These are phyloP conservation scores for Cryoendolithus antarcticus DNA, from an alignment of 2,329 filamentous ascomycete genomes.

Conservation along the genomic window DNA sequence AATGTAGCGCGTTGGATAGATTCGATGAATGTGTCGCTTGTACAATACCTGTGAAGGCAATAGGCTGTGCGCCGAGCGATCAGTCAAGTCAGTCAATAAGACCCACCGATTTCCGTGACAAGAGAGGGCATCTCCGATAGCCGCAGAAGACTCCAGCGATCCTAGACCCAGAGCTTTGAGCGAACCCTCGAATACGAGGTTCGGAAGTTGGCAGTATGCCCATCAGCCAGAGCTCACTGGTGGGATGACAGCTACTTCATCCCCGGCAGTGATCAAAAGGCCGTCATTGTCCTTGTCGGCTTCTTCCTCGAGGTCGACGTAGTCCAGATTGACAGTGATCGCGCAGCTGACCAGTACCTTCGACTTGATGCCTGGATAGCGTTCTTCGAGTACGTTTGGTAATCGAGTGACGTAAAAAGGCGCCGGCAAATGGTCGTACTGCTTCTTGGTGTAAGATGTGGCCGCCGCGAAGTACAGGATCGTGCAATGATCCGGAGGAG, in stretches of 20 bases:
- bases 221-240: slow-evolving; percentile 71
- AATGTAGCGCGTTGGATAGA: too few relatives aligned
- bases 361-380: slow-evolving; percentile 55
- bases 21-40: too few relatives aligned
- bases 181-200: too few relatives aligned
- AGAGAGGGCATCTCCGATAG: too few relatives aligned
- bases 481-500: slow-evolving; percentile 56
- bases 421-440: slow-evolving; percentile 52
- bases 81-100: too few relatives aligned
- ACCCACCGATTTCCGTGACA: too few relatives aligned
- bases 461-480: slow-evolving; percentile 74
- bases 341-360: slow-evolving; percentile 61
- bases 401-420: slow-evolving; percentile 52
- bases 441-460: slow-evolving; percentile 56
- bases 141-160: too few relatives aligned
- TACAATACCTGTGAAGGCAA: too few relatives aligned
- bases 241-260: slow-evolving; percentile 79
- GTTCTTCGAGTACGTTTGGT: slow-evolving; percentile 55
- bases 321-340: slow-evolving; percentile 69
- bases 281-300: slow-evolving; percentile 28
- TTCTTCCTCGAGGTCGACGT: slow-evolving; percentile 55
- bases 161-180: too few relatives aligned
- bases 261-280: slow-evolving; percentile 52
- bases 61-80: too few relatives aligned
- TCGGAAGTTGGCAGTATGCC: too few relatives aligned